These are phyloP conservation scores for Coprinopsis sp. DNA, from an alignment of 768 basidiomycete species.

Conservation along the genomic window DNA sequence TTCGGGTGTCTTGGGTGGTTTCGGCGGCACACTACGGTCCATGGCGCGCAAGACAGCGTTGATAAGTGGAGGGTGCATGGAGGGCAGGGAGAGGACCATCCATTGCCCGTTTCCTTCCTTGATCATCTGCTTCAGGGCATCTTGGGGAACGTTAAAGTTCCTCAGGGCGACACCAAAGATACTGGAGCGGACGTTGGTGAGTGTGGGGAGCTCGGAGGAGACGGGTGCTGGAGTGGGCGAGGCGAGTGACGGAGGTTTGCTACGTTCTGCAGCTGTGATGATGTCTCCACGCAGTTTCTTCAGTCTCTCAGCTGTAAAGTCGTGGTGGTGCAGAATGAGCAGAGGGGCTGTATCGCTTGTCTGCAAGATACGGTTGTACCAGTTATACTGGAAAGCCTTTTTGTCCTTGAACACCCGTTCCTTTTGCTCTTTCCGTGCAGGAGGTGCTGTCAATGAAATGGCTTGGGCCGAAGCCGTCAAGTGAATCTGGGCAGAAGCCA, in stretches of 20 bases:
- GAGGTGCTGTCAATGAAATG: slow-evolving; percentile 50
- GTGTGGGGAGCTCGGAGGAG: slow-evolving; percentile 38
- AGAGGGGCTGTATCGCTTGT: slow-evolving; percentile 54
- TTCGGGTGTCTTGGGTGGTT: slow-evolving; percentile 47
- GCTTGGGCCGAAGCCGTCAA: slow-evolving; percentile 41
- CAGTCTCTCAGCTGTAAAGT: slow-evolving; percentile 66
- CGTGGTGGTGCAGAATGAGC: slow-evolving; percentile 74
- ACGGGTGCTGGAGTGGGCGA: slow-evolving; percentile 26
- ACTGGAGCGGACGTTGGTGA: slow-evolving; percentile 72
- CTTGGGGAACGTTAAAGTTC: slow-evolving; percentile 49
- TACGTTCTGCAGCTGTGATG: slow-evolving; percentile 45
- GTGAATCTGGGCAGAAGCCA: slow-evolving; percentile 1
- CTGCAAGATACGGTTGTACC: slow-evolving; percentile 70
- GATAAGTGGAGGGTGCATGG: slow-evolving; percentile 70
- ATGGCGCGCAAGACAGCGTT: slow-evolving; percentile 62
- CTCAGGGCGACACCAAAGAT: slow-evolving; percentile 77
- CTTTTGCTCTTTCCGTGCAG: slow-evolving; percentile 50
- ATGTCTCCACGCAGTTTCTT: slow-evolving; percentile 69
- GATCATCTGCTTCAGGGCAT: slow-evolving; percentile 48
- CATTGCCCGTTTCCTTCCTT: slow-evolving; percentile 54
- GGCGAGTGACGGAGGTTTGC: slow-evolving; percentile 32
- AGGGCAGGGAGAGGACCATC: slow-evolving; percentile 60
- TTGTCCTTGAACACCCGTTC: slow-evolving; percentile 70
- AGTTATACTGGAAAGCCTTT: slow-evolving; percentile 77
- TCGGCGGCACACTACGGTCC: slow-evolving; percentile 60